These are phyloP conservation scores for Rhodotorula mucilaginosa DNA, from an alignment of 1,284 basidiomycete genomes.

Conservation along the genomic window DNA sequence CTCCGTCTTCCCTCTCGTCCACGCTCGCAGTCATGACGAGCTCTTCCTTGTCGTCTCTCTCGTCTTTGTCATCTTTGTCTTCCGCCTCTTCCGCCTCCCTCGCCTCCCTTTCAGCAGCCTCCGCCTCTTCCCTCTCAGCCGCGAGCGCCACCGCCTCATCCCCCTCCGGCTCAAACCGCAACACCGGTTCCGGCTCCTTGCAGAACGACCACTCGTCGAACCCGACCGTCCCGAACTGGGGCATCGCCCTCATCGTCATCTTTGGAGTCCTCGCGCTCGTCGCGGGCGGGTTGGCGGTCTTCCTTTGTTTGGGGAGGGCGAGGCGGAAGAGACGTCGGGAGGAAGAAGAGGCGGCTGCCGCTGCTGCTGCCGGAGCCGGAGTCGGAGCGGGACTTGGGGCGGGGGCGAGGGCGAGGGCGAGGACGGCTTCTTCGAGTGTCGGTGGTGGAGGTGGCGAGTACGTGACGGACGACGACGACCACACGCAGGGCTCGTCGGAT, in stretches of 20 bases:
- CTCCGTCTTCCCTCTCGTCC: conserved; percentile 30
- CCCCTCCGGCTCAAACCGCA: conserved; percentile 44
- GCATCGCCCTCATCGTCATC: conserved; percentile 79
- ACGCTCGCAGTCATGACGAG: conserved; percentile 25
- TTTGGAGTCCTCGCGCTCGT: conserved; percentile 74
- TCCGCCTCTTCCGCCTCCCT: conserved; percentile 30
- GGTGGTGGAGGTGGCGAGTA: conserved; percentile 5
- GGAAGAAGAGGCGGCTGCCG: conserved; percentile 58
- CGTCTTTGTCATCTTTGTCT: conserved; percentile 43
- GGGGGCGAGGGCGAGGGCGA: conserved; percentile 45
- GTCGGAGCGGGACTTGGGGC: neutral
- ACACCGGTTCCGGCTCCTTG: neutral
- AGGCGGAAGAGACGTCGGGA: conserved; percentile 55
- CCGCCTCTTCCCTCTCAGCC: neutral
- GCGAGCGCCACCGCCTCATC: neutral
- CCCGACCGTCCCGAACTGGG: conserved; percentile 69
- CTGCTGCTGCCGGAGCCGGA: conserved; percentile 29
- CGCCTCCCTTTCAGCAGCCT: neutral
- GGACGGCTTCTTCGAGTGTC: neutral
- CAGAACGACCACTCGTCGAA: conserved; percentile 53
- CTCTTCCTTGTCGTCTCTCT: conserved; percentile 25
- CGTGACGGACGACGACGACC: neutral
- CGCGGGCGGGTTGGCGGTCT: conserved; percentile 63
- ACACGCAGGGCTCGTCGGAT: conserved; percentile 10
- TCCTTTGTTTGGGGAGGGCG: conserved; percentile 66